Conservation (phyloP, 2,329 filamentous ascomycete species). For the Alternaria burnsii region DNA sequence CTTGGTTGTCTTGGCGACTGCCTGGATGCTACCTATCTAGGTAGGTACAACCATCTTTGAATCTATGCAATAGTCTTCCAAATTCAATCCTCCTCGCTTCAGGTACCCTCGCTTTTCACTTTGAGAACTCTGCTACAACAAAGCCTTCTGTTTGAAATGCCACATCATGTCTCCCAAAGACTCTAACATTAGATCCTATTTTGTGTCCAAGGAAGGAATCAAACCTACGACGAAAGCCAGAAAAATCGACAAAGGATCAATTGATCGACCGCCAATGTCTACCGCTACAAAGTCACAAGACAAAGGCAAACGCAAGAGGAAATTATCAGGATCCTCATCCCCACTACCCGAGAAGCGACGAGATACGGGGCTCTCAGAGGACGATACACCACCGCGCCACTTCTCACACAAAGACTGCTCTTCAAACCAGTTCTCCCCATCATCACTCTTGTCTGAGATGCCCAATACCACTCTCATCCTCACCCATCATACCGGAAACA, state of each 20-base stretch:
- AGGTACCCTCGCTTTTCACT: not conserved
- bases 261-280: not conserved
- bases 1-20: constrained; percentile 4
- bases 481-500: constrained; percentile 52
- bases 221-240: not conserved
- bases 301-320: constrained; percentile 8
- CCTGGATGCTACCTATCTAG: not conserved
- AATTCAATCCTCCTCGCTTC: not conserved
- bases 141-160: not conserved
- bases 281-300: not conserved
- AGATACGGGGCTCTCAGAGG: not conserved
- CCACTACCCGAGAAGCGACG: constrained; percentile 4
- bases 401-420: constrained; percentile 24
- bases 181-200: constrained; percentile 10
- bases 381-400: not conserved
- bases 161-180: not conserved
- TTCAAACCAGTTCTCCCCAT: not conserved
- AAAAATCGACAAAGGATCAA: not conserved
- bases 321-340: not conserved
- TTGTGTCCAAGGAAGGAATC: not conserved
- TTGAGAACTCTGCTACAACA: not conserved
- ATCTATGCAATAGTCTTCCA: not conserved
- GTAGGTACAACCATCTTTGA: not conserved
- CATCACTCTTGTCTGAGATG: not conserved
- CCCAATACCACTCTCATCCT: constrained; percentile 15